Conservation (phyloP, 2,329 filamentous ascomycete species). For the Colletotrichum sp. region DNA sequence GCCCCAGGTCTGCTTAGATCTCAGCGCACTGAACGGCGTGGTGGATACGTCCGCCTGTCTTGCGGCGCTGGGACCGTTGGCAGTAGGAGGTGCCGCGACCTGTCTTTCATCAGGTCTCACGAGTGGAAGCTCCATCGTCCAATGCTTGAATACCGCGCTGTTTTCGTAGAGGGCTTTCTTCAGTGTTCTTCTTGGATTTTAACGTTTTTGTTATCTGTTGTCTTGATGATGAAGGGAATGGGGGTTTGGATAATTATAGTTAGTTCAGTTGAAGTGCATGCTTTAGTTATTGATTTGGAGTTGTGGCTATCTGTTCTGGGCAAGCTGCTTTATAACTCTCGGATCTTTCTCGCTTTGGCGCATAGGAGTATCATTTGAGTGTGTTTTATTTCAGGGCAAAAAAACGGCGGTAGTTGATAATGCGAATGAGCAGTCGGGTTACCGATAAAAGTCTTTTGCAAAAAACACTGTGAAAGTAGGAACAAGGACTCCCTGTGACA, state of each 20-base stretch:
- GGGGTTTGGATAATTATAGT: neutral
- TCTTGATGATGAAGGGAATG: neutral
- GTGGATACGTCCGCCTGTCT: neutral
- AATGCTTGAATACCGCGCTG: neutral
- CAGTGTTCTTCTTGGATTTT: fast-evolving
- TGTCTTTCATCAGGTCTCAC: neutral
- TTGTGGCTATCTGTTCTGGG: neutral
- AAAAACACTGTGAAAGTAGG: too few species aligned
- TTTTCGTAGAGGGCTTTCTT: neutral
- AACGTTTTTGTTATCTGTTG: neutral
- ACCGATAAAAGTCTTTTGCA: too few species aligned
- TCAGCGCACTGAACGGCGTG: neutral
- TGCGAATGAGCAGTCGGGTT: too few species aligned
- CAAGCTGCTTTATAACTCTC: too few species aligned
- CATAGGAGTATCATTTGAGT: too few species aligned
- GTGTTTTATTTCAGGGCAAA: too few species aligned
- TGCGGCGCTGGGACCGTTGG: neutral
- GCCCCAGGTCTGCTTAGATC: neutral
- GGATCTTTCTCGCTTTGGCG: too few species aligned
- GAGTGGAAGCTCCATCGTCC: neutral
- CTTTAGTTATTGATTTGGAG: neutral
- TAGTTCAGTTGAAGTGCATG: neutral
- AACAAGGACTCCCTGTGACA: too few species aligned
- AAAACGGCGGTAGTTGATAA: too few species aligned
- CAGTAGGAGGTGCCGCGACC: neutral